phyloP scores from a whole-genome alignment of 129 eudicot genomes.

The Helichrysum umbraculigerum region DNA sequence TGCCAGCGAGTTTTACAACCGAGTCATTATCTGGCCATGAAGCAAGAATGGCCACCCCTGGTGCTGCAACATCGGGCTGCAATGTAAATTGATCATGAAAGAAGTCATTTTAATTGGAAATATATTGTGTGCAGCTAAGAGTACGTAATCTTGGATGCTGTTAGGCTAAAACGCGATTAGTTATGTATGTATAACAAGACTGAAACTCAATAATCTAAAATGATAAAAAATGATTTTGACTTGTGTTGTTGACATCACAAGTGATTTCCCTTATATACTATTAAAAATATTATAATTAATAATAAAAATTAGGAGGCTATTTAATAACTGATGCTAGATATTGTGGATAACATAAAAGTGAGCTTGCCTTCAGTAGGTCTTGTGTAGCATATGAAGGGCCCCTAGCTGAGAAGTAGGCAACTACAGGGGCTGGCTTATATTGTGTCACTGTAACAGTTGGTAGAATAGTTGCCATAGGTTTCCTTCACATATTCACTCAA shows the following conservation, averaged over 20 bases:
- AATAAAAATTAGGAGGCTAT: no score
- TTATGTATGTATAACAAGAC: no score
- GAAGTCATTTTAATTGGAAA: background rate
- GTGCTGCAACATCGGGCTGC: constrained; percentile 94
- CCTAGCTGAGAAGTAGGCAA: constrained; percentile 66
- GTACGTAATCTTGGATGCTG: background rate
- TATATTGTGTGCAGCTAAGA: background rate
- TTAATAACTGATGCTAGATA: background rate
- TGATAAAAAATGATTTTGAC: no score
- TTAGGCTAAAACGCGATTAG: background rate
- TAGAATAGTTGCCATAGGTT: constrained; percentile 65
- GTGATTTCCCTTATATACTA: no score
- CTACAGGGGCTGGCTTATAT: constrained; percentile 71
- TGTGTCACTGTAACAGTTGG: constrained; percentile 39
- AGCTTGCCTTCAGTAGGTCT: constrained; percentile 61
- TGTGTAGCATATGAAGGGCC: constrained; percentile 61
- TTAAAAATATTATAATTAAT: no score
- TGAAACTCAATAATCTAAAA: background rate
- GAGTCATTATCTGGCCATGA: constrained; percentile 71
- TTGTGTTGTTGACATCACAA: no score
- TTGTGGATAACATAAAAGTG: constrained; percentile 10
- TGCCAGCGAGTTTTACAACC: constrained; percentile 36
- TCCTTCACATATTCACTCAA: constrained; percentile 36
- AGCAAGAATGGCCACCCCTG: constrained; percentile 87
- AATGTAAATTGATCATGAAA: constrained; percentile 1